Conservation (phyloP, 2,329 filamentous ascomycete species). For the Ceratocystis smalleyi region DNA sequence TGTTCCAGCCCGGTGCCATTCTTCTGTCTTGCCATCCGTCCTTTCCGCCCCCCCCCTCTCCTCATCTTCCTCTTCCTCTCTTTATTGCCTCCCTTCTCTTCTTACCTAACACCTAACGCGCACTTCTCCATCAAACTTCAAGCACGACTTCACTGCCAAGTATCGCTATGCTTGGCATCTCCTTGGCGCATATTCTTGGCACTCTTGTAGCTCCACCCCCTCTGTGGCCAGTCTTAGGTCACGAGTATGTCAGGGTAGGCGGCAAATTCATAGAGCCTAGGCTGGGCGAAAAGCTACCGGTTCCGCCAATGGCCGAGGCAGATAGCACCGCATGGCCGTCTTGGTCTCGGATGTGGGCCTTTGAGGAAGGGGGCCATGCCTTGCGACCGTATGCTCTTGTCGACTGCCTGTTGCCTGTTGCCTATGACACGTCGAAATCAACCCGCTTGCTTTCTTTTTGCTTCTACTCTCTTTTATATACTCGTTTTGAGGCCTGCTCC, state of each 20-base stretch:
- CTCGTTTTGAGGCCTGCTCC: neutral
- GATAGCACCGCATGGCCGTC: neutral
- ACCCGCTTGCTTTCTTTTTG: neutral
- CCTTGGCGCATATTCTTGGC: constrained; percentile 17
- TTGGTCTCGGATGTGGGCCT: neutral
- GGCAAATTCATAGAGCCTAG: neutral
- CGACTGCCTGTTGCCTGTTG: neutral
- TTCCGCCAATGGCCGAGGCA: constrained; percentile 2
- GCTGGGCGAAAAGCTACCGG: neutral
- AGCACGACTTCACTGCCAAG: constrained; percentile 7
- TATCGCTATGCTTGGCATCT: constrained; percentile 8
- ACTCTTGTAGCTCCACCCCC: neutral
- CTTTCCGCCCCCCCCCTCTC: neutral
- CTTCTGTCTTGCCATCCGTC: neutral
- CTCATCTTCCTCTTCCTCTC: neutral
- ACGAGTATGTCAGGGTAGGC: neutral
- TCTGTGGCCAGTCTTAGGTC: neutral
- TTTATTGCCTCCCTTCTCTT: neutral
- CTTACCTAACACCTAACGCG: too few relatives aligned
- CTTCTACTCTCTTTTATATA: neutral
- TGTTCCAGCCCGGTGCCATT: neutral
- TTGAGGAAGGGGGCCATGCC: too few relatives aligned
- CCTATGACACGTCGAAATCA: neutral
- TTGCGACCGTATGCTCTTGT: neutral
- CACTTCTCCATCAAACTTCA: neutral